Conservation (phyloP, 495 filamentous ascomycete species). For the Penicillium steckii region DNA sequence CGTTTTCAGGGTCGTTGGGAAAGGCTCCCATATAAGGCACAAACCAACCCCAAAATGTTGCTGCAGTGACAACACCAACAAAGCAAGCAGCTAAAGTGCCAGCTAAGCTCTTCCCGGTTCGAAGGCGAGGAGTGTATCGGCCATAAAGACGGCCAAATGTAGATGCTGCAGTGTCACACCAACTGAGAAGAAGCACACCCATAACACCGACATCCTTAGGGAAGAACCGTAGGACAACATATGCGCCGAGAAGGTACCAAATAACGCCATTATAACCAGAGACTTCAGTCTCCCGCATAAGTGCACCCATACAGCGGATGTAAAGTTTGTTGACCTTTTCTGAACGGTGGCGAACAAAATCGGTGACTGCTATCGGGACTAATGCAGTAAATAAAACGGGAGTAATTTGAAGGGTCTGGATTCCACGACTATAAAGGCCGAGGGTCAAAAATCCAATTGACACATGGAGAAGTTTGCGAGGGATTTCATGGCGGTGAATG, state of each 20-base stretch:
- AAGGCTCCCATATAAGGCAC: conserved; percentile 67
- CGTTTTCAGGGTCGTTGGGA: conserved; percentile 60
- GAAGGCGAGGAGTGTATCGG: conserved; percentile 79
- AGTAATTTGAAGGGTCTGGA: conserved; percentile 71
- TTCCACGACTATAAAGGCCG: conserved; percentile 73
- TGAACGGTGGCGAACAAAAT: conserved; percentile 78
- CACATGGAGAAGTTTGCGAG: conserved; percentile 60
- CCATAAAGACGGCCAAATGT: conserved; percentile 86
- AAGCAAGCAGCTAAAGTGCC: conserved; percentile 81
- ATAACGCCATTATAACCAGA: conserved; percentile 93
- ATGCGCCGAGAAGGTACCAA: conserved; percentile 90
- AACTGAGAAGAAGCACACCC: conserved; percentile 83
- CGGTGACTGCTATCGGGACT: conserved; percentile 82
- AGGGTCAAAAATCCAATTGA: conserved; percentile 94
- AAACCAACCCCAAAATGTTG: conserved; percentile 82
- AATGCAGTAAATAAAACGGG: conserved; percentile 79
- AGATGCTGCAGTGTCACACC: conserved; percentile 96
- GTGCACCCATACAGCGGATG: conserved; percentile 74
- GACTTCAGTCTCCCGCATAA: conserved; percentile 97
- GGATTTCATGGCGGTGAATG: conserved; percentile 52
- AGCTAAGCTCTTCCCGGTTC: conserved; percentile 86
- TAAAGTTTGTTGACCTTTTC: conserved; percentile 83
- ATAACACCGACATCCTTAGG: conserved; percentile 95
- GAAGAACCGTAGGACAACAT: conserved; percentile 79
- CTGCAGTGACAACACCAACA: conserved; percentile 78